Base-by-base conservation (phyloP, 495 filamentous ascomycete species). In the Cetradonia linearis region DNA sequence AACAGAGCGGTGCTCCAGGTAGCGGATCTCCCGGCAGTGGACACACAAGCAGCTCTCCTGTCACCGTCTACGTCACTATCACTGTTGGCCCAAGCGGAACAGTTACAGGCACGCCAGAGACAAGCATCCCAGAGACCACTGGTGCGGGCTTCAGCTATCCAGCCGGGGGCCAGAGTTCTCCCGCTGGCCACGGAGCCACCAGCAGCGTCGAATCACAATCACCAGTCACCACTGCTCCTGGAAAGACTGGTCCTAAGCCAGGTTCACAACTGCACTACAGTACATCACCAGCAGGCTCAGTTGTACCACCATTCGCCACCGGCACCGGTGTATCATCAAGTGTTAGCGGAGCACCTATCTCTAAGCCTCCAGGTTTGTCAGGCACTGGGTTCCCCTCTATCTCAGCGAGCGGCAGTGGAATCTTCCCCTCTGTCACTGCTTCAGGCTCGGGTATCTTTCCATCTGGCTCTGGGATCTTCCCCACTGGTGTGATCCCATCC, bases 11-110 rank as follows among this genome's bases (percentile, higher is more conserved):
- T 16, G 31, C 53, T 10, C 25, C 30, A 5, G 53, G 30, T 7
- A 55, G 53, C 27, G 50, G 50, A 36, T 34, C 47, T 33, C 49
- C 11, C 14, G 61, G 61, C 7, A 55, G 48, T 47, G 49, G 31
- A 31, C 28, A 53, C 10, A 31, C 30, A n/a, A 20, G 50, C 8
- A 33, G 54, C 54, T 37, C 36, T n/a, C 20, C 54, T 9, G 23
- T 18, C 36, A 56, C 54, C 23, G 54, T 56, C 9, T 37, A 33
- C 16, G 54, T 56, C 34, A 56, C 54, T 28, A 9, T 56, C 54
- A 56, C 54, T 37, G 9, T 56, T 8, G 34, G 54, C 54, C 53
- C 53, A 16, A 55, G 11, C 8, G 31, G 31, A n/a, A 16, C 53
- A 55, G 30, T 55, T 25, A 49, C 49, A 54, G 16, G 33, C 31